Percentiles rank a stretch among this genome's conserved stretches.
Conservation (phyloP, 257 asterid genomes). For the Solanum medicagineum region DNA sequence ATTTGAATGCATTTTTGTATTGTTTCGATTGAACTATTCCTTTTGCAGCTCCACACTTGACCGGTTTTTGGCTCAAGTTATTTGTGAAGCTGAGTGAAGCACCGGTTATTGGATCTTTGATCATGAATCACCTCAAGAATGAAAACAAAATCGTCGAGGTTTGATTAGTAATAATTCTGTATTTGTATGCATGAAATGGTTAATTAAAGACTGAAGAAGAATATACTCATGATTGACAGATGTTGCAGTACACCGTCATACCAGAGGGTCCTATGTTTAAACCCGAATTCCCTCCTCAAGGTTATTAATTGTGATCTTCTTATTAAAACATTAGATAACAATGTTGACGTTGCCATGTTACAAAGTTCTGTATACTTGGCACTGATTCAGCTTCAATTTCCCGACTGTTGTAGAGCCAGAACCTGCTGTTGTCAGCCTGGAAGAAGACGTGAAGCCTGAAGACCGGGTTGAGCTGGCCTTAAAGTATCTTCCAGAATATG, state of each 20-base stretch:
- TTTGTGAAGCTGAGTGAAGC: slow-evolving; percentile 53
- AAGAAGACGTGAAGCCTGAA: slow-evolving; percentile 65
- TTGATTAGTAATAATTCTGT: background rate
- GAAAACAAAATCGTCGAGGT: slow-evolving; percentile 68
- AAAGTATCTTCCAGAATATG: slow-evolving; percentile 64
- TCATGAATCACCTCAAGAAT: slow-evolving; percentile 40
- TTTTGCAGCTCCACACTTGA: slow-evolving; percentile 86
- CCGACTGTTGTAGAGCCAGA: slow-evolving; percentile 50
- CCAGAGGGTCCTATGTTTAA: slow-evolving; percentile 89
- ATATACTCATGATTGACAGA: slow-evolving; percentile 24
- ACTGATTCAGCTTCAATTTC: background rate
- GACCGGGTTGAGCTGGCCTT: slow-evolving; percentile 77
- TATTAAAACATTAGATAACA: background rate
- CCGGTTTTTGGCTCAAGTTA: slow-evolving; percentile 57
- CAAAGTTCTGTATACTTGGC: background rate
- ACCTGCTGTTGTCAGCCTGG: slow-evolving; percentile 40
- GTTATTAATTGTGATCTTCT: slow-evolving; percentile 16
- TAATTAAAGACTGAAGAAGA: background rate
- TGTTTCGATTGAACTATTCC: background rate
- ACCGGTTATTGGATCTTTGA: slow-evolving; percentile 51
- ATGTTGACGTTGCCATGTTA: background rate
- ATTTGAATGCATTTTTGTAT: background rate
- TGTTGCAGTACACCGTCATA: slow-evolving; percentile 73
- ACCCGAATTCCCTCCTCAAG: slow-evolving; percentile 96
- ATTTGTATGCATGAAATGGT: background rate